Evolutionary conservation across 805 yeast genomes (phyloP).

Genomic region (Wickerhamiella qilinensis): DNA sequence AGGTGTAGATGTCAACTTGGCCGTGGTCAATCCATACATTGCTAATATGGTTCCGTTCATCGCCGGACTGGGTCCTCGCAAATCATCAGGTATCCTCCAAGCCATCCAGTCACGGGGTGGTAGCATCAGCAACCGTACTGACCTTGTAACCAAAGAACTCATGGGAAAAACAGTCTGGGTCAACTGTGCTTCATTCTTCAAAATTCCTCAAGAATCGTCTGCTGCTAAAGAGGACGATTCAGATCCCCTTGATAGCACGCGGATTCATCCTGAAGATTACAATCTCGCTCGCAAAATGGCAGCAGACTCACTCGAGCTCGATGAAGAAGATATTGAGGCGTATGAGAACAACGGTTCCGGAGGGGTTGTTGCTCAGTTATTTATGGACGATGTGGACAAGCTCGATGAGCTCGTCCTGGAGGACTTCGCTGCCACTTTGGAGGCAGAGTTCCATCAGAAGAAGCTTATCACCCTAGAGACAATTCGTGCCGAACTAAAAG

Average conservation of each 20-base stretch:
- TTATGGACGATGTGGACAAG: conserved; percentile 42
- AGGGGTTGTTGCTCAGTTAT: conserved; percentile 60
- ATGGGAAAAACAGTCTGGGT: conserved; percentile 69
- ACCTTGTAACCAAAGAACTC: conserved; percentile 65
- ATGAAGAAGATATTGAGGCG: conserved; percentile 80
- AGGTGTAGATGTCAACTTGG: conserved; percentile 87
- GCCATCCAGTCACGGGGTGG: conserved; percentile 61
- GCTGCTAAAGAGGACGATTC: conserved; percentile 35
- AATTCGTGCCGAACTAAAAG: conserved; percentile 74
- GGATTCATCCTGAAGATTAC: conserved; percentile 97
- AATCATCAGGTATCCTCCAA: conserved; percentile 72
- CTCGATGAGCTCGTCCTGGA: conserved; percentile 78
- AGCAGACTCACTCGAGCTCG: conserved; percentile 90
- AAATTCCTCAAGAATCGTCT: conserved; percentile 53
- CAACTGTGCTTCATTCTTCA: conserved; percentile 82
- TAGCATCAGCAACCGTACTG: conserved; percentile 49
- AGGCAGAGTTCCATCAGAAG: conserved; percentile 38
- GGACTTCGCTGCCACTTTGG: conserved; percentile 84
- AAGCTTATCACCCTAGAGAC: conserved; percentile 66
- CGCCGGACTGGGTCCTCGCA: conserved; percentile 91
- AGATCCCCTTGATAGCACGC: conserved; percentile 79
- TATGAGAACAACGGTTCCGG: conserved; percentile 50
- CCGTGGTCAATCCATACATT: conserved; percentile 57
- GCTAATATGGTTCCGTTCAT: conserved; percentile 62
- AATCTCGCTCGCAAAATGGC: conserved; percentile 95